Evolutionary conservation across 2,329 filamentous ascomycete genomes (phyloP).

Genomic region (Exophiala sp.): DNA sequence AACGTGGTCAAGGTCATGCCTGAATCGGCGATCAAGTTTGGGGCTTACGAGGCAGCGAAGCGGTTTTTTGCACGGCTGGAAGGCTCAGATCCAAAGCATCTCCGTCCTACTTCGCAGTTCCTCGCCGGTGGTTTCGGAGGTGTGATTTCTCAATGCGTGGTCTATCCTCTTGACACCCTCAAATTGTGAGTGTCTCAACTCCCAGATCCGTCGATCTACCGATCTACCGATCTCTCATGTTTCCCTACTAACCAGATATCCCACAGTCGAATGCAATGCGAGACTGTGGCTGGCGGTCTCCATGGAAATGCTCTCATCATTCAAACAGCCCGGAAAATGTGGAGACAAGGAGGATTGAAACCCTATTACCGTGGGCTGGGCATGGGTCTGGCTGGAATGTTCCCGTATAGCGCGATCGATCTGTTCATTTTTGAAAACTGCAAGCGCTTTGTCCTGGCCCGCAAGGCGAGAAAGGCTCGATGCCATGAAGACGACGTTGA

Average conservation of each 20-base stretch:
- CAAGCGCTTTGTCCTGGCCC: constrained; percentile 65
- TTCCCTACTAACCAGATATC: constrained; percentile 6
- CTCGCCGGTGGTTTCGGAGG: constrained; percentile 83
- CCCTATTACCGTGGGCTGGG: constrained; percentile 87
- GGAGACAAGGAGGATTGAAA: constrained; percentile 63
- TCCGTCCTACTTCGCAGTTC: constrained; percentile 82
- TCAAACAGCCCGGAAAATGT: constrained; percentile 82
- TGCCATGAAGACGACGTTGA: constrained; percentile 77
- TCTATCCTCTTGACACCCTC: constrained; percentile 79
- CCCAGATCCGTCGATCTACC: background rate
- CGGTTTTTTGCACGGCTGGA: constrained; percentile 77
- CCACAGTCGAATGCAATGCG: constrained; percentile 75
- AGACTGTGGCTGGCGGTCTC: constrained; percentile 78
- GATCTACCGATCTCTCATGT: background rate
- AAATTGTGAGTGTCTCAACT: constrained; percentile 49
- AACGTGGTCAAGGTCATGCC: constrained; percentile 99
- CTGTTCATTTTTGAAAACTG: constrained; percentile 91
- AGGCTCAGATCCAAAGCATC: constrained; percentile 71
- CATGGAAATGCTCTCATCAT: constrained; percentile 76
- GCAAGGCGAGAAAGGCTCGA: constrained; percentile 62
- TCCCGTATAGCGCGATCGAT: constrained; percentile 95
- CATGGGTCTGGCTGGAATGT: constrained; percentile 92
- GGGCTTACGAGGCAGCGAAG: constrained; percentile 93
- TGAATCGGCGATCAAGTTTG: constrained; percentile 96
- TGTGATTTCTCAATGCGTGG: constrained; percentile 82